These are phyloP conservation scores for Chlamydomonas incerta DNA, from an alignment of 139 green algal species.

Conservation along the genomic window DNA sequence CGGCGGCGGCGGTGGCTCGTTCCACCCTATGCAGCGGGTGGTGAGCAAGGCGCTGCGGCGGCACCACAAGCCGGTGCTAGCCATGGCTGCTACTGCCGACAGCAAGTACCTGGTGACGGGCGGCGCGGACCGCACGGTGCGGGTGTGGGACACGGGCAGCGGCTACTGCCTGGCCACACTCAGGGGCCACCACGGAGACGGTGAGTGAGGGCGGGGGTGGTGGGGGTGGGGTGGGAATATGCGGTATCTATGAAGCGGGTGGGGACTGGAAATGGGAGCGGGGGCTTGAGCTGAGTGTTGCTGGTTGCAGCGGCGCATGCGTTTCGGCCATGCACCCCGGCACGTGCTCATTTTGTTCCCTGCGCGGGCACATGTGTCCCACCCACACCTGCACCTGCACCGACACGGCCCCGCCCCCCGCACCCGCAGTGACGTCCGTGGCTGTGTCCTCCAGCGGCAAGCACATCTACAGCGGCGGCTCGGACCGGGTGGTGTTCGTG, in stretches of 20 bases:
- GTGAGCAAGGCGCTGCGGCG: conserved; percentile 8
- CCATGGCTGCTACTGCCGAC: conserved; percentile 21
- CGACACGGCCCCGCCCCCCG: too few relatives aligned
- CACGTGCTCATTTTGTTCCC: neutral
- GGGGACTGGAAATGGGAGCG: too few relatives aligned
- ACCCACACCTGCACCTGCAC: neutral
- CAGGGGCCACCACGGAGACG: conserved; percentile 15
- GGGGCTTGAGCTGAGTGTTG: too few relatives aligned
- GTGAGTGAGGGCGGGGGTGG: neutral
- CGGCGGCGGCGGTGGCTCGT: neutral
- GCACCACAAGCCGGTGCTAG: conserved; percentile 29
- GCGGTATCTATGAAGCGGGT: too few relatives aligned
- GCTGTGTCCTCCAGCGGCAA: conserved; percentile 21
- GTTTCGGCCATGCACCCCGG: too few relatives aligned
- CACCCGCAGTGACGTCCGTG: conserved; percentile 13
- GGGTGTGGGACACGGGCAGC: conserved; percentile 36
- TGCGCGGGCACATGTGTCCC: neutral
- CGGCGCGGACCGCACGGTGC: conserved; percentile 27
- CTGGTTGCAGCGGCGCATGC: too few relatives aligned
- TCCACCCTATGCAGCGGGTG: neutral
- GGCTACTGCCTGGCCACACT: conserved; percentile 33
- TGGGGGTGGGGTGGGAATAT: too few relatives aligned
- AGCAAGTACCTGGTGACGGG: conserved; percentile 33
- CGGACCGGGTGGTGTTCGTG: conserved; percentile 13
- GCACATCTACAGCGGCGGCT: conserved; percentile 9